Base-by-base conservation (phyloP, 805 yeast species). In the Schwanniomyces occidentalis region DNA sequence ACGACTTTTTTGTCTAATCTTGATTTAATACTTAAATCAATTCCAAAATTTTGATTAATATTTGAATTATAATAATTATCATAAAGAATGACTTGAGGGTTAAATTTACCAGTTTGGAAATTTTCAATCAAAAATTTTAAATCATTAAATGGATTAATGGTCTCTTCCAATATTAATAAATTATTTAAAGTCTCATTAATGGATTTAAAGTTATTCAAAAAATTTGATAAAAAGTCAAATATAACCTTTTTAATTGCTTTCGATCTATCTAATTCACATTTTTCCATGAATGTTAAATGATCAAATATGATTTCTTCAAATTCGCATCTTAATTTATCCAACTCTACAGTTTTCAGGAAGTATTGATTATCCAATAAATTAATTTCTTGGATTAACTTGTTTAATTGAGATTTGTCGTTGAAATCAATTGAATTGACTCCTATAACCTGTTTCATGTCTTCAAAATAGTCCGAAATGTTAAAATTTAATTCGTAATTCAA, bases 51-150 rank as follows among this genome's bases (percentile, higher is more conserved):
- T 54, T 85, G 91, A 30, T 58, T 63, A 28, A 80, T 73, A 29
- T 79, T 76, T 5, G 85, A 74, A 43, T 80, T 78, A 57, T 85
- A 85, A 61, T 86, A 87, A 55, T 85, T 85, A 52, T 86, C 95
- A 57, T 86, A 87, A 10, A 84, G 69, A 0, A 76, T 67, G 6
- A 82, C 90, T 32, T 71, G 75, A 10, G 96, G 95, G 31, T 75
- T 66, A 58, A 84, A 87, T 26, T 73, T 68, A 0, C 96, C 96
- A 0, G 91, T 82, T 33, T 78, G 73, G 51, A 82, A 80, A 44
- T 76, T 77, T 39, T 80, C 84, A 17, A 85, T 67, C 40, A 86
- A 60, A 48, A 77, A 77, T 34, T 80, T 68, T 44, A 87, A 61
- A 52, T 88, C 95, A 32, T 73, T 73, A 4, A 66, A 63, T 0